Percentiles rank a stretch among this genome's conserved stretches.
These are phyloP conservation scores for Hyaloscypha finlandica DNA, from an alignment of 495 filamentous ascomycete species.

Conservation along the genomic window DNA sequence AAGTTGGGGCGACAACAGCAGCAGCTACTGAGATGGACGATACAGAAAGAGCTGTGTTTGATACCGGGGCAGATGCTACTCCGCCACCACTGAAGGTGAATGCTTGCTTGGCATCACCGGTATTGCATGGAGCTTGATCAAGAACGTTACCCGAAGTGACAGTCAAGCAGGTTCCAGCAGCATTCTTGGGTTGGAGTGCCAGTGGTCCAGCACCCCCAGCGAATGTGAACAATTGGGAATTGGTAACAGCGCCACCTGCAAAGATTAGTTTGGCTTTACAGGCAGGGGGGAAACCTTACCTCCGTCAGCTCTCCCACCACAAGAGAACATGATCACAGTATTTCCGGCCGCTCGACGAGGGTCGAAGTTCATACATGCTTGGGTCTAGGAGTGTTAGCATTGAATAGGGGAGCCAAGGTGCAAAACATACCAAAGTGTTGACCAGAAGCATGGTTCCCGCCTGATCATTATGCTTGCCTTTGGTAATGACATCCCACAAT, in stretches of 20 bases:
- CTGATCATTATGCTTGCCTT: conserved; percentile 49
- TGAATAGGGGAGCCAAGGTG: background rate
- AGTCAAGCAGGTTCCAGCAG: conserved; percentile 45
- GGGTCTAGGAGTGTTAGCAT: conserved; percentile 38
- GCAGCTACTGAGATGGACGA: background rate
- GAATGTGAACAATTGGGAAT: conserved; percentile 52
- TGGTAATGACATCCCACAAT: conserved; percentile 56
- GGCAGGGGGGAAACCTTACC: conserved; percentile 27
- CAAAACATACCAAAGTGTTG: conserved; percentile 46
- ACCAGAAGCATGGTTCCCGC: conserved; percentile 49
- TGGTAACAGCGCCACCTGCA: conserved; percentile 46
- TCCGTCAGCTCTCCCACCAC: conserved; percentile 57
- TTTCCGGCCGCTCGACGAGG: conserved; percentile 45
- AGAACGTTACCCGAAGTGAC: conserved; percentile 45
- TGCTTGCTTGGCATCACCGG: conserved; percentile 43
- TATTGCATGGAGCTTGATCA: conserved; percentile 45
- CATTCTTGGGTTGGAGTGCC: conserved; percentile 45
- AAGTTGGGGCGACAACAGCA: conserved; percentile 1
- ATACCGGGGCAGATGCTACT: conserved; percentile 18
- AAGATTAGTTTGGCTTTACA: conserved; percentile 10
- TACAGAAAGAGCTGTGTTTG: conserved; percentile 14
- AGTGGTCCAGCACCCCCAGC: conserved; percentile 43
- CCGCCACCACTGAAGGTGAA: conserved; percentile 46
- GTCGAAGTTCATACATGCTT: conserved; percentile 59
- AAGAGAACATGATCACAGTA: conserved; percentile 54